Base-by-base conservation (phyloP, 441 rosid species). In the Mallotus repandus region DNA sequence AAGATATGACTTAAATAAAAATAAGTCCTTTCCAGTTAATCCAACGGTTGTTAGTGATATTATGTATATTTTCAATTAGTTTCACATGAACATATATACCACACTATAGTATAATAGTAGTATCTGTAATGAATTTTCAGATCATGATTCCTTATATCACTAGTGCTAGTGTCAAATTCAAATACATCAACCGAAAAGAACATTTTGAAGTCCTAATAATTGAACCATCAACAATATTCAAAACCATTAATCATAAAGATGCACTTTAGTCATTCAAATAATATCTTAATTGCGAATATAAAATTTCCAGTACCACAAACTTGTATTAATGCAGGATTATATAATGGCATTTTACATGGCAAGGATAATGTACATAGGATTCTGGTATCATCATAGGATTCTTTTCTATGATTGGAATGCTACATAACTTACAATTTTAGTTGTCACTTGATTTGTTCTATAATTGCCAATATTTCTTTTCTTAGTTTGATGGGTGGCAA, bases 371-470 rank as follows among this genome's bases (percentile, higher is more conserved):
- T 19, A 68, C 49, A 53, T 19, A 16, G 71, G 61, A 68, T 68
- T 13, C 71, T 14, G 43, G 14, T 14, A 50, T 53, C 12, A 15
- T 50, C 58, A 25, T 66, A 50, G 70, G 70, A 66, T 50, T 66
- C 70, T 52, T 43, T 69, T 13, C 55, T 2, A 7, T 21, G 43
- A 70, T 45, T 58, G n/a, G 65, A 48, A 46, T 59, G 7, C 35
- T 59, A 5, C 12, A 45, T 7, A 45, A 10, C 49, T 8, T 45
- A 45, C 8, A 11, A 15, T 10, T 49, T 29, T 38, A 71, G 50
- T 29, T 60, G 59, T 12, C 16, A 45, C 0, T 52, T 70, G 65
- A 43, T 58, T 46, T 10, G 21, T 45, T 58, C 25, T 58, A 11
- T 49, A 29, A 50, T 61, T 38, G n/a, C 38, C 67, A 14, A 52